Percentiles rank a stretch among this genome's conserved stretches.
Evolutionary conservation across 2,329 filamentous ascomycete species (phyloP).

Genomic region (Thielaviopsis euricoi): DNA sequence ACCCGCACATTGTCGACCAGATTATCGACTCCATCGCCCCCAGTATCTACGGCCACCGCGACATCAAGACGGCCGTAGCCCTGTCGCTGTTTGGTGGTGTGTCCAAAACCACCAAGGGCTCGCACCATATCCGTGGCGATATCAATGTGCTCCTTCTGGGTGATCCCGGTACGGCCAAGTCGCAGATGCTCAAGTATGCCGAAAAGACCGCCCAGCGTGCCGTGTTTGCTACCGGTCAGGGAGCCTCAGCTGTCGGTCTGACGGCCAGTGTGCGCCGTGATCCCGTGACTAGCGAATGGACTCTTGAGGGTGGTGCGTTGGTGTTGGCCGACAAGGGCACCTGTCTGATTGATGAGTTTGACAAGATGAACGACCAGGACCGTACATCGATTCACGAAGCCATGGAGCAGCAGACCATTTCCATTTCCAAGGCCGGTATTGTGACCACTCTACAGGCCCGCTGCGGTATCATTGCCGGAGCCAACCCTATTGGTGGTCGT

Average conservation of each 20-base stretch:
- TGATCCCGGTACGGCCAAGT: conserved; percentile 95
- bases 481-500: conserved; percentile 87
- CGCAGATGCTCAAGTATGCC: conserved; percentile 90
- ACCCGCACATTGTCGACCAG: conserved; percentile 84
- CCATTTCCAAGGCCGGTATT: conserved; percentile 95
- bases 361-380: conserved; percentile 99
- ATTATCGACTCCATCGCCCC: conserved; percentile 86
- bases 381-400: conserved; percentile 97
- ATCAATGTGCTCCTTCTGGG: conserved; percentile 95
- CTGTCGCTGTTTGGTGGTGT: conserved; percentile 91
- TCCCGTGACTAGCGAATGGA: conserved; percentile 93
- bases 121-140: conserved; percentile 83
- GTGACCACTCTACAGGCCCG: conserved; percentile 92
- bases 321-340: conserved; percentile 90
- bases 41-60: conserved; percentile 90
- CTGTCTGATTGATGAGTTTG: conserved; percentile 95
- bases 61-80: conserved; percentile 94
- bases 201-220: conserved; percentile 95
- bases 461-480: conserved; percentile 89
- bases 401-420: conserved; percentile 99
- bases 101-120: conserved; percentile 75
- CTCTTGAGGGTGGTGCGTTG: conserved; percentile 83
- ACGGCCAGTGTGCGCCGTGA: conserved; percentile 93
- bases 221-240: conserved; percentile 94
- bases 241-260: conserved; percentile 91